Evolutionary conservation across 176 grass and related monocot species (phyloP), one percentile per base, ranked within the genome.

Genomic region (Lolium perenne): DNA sequence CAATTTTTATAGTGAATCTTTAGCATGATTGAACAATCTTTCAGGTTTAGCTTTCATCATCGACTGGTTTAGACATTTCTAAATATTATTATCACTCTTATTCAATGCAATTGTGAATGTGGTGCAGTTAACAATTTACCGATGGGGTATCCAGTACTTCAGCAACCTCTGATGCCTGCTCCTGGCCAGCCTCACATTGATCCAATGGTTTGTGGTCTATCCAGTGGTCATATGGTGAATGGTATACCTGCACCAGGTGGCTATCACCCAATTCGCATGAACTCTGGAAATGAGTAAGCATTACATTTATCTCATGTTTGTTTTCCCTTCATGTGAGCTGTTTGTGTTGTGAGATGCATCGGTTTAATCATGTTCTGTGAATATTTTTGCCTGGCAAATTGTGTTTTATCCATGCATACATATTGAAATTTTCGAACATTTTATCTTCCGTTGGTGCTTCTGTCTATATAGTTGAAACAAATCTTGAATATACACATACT

Each of bases 91-190:
- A 68, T 25, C 63, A 70, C 78, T 84, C 49, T 83, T 95, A 91
- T 81, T 89, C 79, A 94, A 82, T 71, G 88, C 51, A 79, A 86
- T 86, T 70, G 76, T 89, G 69, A 87, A 85, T 90, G 76, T 80
- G 84, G 78, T 92, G 91, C 97, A 99, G 97, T 99, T 83, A 94
- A 89, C 76, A 93, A 91, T 92, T 84, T 96, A 69, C 97, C 97
- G 18, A 99, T 99, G 88, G 97, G 94, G 55, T 99, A 99, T 80
- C 97, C 97, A 48, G 89, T 99, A 81, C 84, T 99, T 80, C 94
- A 94, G 71, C 97, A 99, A 56, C 90, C 91, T 88, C 77, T 84
- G n/a, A 94, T 99, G 67, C 88, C 87, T 82, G 83, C 89, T 83
- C 79, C 92, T 2, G 82, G 94, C 62, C 92, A 92, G 25, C 89